Conservation (phyloP, 2,329 filamentous ascomycete genomes). For the Didymella segeticola region DNA sequence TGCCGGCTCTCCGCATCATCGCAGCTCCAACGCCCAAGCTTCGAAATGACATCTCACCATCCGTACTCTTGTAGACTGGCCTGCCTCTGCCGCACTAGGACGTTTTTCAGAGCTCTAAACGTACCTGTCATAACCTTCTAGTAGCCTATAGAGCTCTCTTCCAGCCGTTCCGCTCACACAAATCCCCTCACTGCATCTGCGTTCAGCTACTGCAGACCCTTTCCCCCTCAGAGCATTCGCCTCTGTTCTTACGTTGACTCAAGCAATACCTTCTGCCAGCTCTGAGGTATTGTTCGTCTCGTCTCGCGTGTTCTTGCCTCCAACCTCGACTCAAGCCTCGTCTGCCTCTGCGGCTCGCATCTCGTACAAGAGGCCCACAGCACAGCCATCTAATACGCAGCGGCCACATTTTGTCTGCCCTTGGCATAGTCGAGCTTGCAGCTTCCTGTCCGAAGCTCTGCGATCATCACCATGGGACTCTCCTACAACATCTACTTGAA, state of each 20-base stretch:
- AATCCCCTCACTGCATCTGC: neutral
- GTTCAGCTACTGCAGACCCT: neutral
- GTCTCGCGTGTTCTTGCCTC: slow-evolving; percentile 1
- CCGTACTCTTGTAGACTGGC: slow-evolving; percentile 3
- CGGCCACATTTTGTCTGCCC: neutral
- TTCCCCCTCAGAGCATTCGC: neutral
- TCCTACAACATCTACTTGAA: slow-evolving; percentile 91
- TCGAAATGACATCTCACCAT: slow-evolving; percentile 14
- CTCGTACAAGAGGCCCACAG: slow-evolving; percentile 6
- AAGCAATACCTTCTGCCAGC: neutral
- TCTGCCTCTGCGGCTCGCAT: slow-evolving; percentile 5
- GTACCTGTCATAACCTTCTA: neutral
- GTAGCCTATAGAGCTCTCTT: neutral
- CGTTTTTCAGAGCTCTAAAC: neutral
- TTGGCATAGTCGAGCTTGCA: neutral
- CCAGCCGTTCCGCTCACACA: neutral
- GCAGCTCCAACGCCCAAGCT: slow-evolving; percentile 13
- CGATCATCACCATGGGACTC: slow-evolving; percentile 71
- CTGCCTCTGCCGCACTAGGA: neutral
- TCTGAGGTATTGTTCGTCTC: neutral
- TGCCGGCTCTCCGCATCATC: slow-evolving; percentile 27
- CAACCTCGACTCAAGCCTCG: slow-evolving; percentile 1
- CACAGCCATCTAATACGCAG: slow-evolving; percentile 2
- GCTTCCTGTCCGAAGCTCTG: neutral
- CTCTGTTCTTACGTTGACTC: neutral